Percentiles rank a stretch among this genome's conserved stretches.
Conservation (phyloP, 164 flowering plant genomes). For the Nelumbo lutea region DNA sequence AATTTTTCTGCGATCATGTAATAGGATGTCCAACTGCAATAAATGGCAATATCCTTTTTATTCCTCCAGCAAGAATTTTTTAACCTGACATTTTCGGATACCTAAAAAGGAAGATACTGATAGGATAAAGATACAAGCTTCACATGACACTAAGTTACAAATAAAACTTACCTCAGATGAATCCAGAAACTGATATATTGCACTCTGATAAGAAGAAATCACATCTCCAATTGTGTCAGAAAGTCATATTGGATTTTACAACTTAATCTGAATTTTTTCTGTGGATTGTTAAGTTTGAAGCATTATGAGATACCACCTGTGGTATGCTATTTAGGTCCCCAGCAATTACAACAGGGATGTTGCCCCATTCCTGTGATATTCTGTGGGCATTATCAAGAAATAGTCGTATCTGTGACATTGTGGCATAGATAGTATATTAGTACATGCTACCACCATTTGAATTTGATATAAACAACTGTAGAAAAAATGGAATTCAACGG, state of each 20-base stretch:
- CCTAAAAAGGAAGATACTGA: not conserved
- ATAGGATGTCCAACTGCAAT: slow-evolving; percentile 55
- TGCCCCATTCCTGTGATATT: slow-evolving; percentile 67
- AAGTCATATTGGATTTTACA: not conserved
- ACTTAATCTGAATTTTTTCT: slow-evolving; percentile 2
- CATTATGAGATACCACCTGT: slow-evolving; percentile 40
- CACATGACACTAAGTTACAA: not conserved
- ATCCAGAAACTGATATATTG: slow-evolving; percentile 66
- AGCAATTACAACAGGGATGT: slow-evolving; percentile 62
- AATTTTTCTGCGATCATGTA: slow-evolving; percentile 58
- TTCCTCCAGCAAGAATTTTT: not conserved
- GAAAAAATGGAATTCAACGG: too few species aligned
- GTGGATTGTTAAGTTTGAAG: not conserved
- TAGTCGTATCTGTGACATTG: slow-evolving; percentile 43
- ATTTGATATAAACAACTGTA: not conserved
- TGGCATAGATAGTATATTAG: not conserved
- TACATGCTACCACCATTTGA: not conserved
- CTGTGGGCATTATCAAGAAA: slow-evolving; percentile 63
- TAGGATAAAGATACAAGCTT: not conserved
- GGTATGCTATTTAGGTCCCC: slow-evolving; percentile 85
- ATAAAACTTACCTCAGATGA: slow-evolving; percentile 61
- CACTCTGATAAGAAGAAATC: slow-evolving; percentile 52
- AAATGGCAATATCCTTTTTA: slow-evolving; percentile 2
- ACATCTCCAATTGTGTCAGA: not conserved
- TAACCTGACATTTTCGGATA: not conserved